These are phyloP conservation scores for Dioscorea cayenensis DNA, from an alignment of 116 monocot genomes.

Conservation along the genomic window DNA sequence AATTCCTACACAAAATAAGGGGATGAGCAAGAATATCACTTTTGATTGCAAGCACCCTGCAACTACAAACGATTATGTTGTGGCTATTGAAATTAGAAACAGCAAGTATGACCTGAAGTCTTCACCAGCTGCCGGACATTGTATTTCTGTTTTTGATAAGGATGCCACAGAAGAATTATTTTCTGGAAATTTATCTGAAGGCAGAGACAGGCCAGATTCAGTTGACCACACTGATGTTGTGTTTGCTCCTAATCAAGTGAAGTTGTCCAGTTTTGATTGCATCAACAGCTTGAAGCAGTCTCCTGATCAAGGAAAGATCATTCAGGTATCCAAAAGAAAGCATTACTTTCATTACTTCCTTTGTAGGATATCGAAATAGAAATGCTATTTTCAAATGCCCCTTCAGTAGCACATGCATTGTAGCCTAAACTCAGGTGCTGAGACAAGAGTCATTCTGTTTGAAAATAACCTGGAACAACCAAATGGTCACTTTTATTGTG, in stretches of 20 bases:
- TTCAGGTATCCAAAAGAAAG: background rate
- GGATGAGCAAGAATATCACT: background rate
- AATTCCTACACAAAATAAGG: slow-evolving; percentile 12
- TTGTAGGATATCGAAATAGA: background rate
- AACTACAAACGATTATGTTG: background rate
- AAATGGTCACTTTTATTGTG: background rate
- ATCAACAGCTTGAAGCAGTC: background rate
- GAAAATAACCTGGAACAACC: background rate
- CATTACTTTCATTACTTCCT: background rate
- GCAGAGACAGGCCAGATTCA: background rate
- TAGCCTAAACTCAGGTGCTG: background rate
- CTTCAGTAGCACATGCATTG: background rate
- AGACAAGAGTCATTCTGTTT: background rate
- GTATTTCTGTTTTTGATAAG: background rate
- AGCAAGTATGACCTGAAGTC: background rate
- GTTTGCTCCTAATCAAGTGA: background rate
- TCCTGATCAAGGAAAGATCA: background rate
- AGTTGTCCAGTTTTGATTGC: background rate
- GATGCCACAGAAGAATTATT: background rate
- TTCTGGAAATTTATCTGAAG: background rate
- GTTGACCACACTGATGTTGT: background rate
- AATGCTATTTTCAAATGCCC: background rate
- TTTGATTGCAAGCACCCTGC: background rate
- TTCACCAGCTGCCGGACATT: background rate
- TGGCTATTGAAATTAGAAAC: background rate